Evolutionary conservation across 306 rosid species (phyloP).

Genomic region (Astragalus membranaceus): DNA sequence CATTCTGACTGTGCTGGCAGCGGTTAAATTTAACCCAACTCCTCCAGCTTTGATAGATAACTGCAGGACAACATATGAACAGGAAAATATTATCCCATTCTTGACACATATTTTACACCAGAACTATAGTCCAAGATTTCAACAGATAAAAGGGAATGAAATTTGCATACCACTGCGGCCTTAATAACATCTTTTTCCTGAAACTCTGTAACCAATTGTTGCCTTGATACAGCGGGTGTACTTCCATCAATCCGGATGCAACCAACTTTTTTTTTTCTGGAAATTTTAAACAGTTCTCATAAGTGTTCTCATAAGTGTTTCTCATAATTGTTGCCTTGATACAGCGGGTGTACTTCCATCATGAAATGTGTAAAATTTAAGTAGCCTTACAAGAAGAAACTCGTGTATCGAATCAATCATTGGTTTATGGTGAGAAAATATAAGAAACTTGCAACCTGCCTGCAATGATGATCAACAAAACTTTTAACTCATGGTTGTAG

Average conservation of each 20-base stretch:
- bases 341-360: too few species aligned
- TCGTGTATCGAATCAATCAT: constrained; percentile 80
- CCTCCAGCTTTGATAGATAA: constrained; percentile 95
- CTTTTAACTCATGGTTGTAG: neutral
- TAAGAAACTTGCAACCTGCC: constrained; percentile 97
- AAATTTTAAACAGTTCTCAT: constrained; percentile 31
- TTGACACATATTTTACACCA: constrained; percentile 2
- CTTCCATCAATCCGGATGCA: constrained; percentile 91
- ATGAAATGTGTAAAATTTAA: constrained; percentile 20
- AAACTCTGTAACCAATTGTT: constrained; percentile 72
- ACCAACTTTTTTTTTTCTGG: constrained; percentile 83
- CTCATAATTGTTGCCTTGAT: too few species aligned
- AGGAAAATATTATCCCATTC: constrained; percentile 16
- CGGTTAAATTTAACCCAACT: constrained; percentile 89
- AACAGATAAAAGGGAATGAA: constrained; percentile 15
- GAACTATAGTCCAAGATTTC: constrained; percentile 10
- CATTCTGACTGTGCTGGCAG: constrained; percentile 76
- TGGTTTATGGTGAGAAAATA: constrained; percentile 90
- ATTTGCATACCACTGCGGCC: constrained; percentile 83
- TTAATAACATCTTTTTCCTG: constrained; percentile 80
- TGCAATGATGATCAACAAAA: constrained; percentile 22
- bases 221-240: constrained; percentile 70
- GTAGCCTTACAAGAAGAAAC: constrained; percentile 74
- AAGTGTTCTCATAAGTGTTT: constrained; percentile 28
- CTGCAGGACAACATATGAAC: constrained; percentile 39